Evolutionary conservation across 1,284 basidiomycete genomes (phyloP).

Genomic region (Tilletia caries): DNA sequence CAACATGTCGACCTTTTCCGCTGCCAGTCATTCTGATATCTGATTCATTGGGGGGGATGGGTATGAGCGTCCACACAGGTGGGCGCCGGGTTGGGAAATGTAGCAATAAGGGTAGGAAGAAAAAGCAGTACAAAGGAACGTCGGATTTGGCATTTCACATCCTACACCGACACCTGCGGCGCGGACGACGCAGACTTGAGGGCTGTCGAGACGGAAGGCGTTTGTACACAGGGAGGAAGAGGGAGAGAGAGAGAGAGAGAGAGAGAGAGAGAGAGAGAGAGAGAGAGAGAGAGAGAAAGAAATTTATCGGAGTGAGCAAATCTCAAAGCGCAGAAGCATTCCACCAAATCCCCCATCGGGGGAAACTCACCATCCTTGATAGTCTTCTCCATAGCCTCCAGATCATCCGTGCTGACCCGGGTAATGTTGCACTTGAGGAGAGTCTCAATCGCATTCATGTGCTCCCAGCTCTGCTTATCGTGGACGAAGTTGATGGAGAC

Average conservation of each 20-base stretch:
- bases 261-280: no score
- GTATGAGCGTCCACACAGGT: no score
- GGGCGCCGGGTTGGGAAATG: no score
- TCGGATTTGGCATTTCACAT: neutral
- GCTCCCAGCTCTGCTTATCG: conserved; percentile 43
- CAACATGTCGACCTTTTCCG: no score
- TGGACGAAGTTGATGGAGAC: conserved; percentile 54
- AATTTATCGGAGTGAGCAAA: neutral
- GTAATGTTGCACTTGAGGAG: conserved; percentile 44
- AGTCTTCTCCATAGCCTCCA: conserved; percentile 51
- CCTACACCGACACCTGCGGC: neutral
- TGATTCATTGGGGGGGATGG: no score
- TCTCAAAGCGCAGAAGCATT: neutral
- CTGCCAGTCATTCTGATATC: no score
- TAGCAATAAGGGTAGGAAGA: no score
- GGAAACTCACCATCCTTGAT: conserved; percentile 39
- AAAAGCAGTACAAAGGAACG: no score
- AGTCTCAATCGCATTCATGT: conserved; percentile 50
- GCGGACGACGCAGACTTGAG: conserved; percentile 12
- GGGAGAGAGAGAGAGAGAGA: no score
- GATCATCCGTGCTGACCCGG: conserved; percentile 46
- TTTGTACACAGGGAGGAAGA: no score
- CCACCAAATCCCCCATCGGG: neutral
- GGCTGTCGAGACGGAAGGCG: neutral
- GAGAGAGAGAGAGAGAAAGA: no score